Conservation (phyloP, 129 eudicot genomes). For the Centaurea solstitialis region DNA sequence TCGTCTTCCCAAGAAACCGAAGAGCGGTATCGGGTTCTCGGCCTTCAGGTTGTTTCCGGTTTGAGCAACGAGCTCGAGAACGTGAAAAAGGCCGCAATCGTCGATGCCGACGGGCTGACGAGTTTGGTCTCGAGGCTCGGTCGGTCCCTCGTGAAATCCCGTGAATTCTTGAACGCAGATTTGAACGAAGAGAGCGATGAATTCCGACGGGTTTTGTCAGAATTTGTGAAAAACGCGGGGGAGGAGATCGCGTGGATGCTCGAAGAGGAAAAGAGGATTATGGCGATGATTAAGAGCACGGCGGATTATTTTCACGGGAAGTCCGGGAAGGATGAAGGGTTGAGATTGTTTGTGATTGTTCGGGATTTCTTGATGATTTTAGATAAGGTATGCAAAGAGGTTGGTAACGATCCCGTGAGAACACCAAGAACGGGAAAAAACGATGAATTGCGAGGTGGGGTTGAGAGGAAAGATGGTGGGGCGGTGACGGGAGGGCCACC, state of each 20-base stretch:
- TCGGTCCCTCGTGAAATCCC: slow-evolving; percentile 52
- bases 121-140: slow-evolving; percentile 67
- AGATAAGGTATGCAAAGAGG: slow-evolving; percentile 78
- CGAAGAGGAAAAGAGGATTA: slow-evolving; percentile 86
- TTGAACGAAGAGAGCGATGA: slow-evolving; percentile 64
- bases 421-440: slow-evolving; percentile 23
- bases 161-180: slow-evolving; percentile 58
- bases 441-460: slow-evolving; percentile 12
- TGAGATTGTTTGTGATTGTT: slow-evolving; percentile 77
- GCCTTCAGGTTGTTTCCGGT: slow-evolving; percentile 85
- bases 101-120: slow-evolving; percentile 75
- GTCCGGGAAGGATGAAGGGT: slow-evolving; percentile 83
- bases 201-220: slow-evolving; percentile 52
- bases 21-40: slow-evolving; percentile 65
- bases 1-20: slow-evolving; percentile 51
- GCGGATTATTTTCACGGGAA: slow-evolving; percentile 92
- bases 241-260: slow-evolving; percentile 59
- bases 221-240: slow-evolving; percentile 74
- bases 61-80: slow-evolving; percentile 67
- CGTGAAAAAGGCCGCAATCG: slow-evolving; percentile 75
- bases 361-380: slow-evolving; percentile 82
- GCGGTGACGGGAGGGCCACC: slow-evolving; percentile 30
- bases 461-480: slow-evolving; percentile 15
- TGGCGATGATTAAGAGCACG: slow-evolving; percentile 72
- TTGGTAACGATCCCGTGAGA: slow-evolving; percentile 48